phyloP scores from a whole-genome alignment of 495 filamentous ascomycete species.

The Annulohypoxylon nitens region DNA sequence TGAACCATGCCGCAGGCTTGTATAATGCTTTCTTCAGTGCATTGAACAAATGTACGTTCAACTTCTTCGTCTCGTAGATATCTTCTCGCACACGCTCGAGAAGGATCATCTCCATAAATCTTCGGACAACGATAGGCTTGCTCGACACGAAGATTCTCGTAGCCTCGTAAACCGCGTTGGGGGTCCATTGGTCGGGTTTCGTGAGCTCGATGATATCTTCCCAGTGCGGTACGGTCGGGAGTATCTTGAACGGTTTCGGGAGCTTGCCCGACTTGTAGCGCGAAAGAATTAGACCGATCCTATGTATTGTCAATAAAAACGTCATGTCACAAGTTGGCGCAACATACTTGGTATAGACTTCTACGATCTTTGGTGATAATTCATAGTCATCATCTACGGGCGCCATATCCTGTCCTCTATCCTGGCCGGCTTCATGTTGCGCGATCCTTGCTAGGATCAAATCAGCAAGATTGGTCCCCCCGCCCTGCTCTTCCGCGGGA shows the following conservation, averaged over 20 bases:
- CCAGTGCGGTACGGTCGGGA: constrained; percentile 92
- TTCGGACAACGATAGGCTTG: constrained; percentile 79
- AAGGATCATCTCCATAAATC: constrained; percentile 83
- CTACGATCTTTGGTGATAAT: constrained; percentile 89
- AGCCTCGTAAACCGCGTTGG: constrained; percentile 86
- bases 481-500: constrained; percentile 60
- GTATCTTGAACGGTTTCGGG: constrained; percentile 97
- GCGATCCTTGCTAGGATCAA: constrained; percentile 95
- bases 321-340: constrained; percentile 21
- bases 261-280: constrained; percentile 95
- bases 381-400: constrained; percentile 80
- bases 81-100: constrained; percentile 91
- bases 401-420: constrained; percentile 50
- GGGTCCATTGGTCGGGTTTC: constrained; percentile 85
- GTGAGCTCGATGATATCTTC: constrained; percentile 87
- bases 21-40: constrained; percentile 92
- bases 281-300: constrained; percentile 87
- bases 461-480: constrained; percentile 86
- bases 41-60: constrained; percentile 96
- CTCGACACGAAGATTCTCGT: constrained; percentile 90
- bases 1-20: constrained; percentile 97
- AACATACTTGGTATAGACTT: constrained; percentile 88
- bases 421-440: constrained; percentile 81
- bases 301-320: constrained; percentile 51
- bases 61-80: constrained; percentile 75